Conservation (phyloP, 2,329 filamentous ascomycete species). For the Monilinia vaccinii-corymbosi region DNA sequence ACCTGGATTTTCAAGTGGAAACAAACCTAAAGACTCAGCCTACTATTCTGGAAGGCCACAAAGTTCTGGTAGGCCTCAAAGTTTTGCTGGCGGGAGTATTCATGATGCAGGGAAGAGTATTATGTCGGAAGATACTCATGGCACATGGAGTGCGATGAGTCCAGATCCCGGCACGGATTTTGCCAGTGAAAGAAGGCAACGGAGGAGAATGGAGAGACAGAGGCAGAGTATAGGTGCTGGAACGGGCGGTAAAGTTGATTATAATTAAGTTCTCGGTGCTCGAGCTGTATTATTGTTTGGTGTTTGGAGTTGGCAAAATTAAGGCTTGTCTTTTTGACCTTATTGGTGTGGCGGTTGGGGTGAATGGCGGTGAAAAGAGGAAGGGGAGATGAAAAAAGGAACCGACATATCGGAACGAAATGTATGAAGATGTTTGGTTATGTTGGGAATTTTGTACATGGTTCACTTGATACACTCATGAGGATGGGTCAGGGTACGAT, state of each 20-base stretch:
- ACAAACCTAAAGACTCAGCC: slow-evolving; percentile 48
- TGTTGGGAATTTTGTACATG: neutral
- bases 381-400: neutral
- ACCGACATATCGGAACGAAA: neutral
- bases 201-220: slow-evolving; percentile 46
- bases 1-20: slow-evolving; percentile 45
- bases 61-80: slow-evolving; percentile 24
- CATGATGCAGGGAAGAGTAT: slow-evolving; percentile 16
- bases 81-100: slow-evolving; percentile 12
- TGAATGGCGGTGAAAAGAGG: neutral
- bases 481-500: neutral
- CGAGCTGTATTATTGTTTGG: neutral
- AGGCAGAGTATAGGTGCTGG: slow-evolving; percentile 25
- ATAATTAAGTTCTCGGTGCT: neutral
- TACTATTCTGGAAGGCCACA: slow-evolving; percentile 47
- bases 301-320: neutral
- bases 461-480: neutral
- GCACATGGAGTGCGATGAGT: slow-evolving; percentile 29
- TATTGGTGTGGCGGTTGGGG: neutral
- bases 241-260: slow-evolving; percentile 4
- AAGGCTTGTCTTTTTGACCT: neutral
- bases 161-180: slow-evolving; percentile 23
- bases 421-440: neutral
- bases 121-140: slow-evolving; percentile 26
- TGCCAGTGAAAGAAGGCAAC: slow-evolving; percentile 43